Evolutionary conservation across 179 eudicot genomes (phyloP), one percentile per base, ranked within the genome.

Genomic region (Carnegiea gigantea): DNA sequence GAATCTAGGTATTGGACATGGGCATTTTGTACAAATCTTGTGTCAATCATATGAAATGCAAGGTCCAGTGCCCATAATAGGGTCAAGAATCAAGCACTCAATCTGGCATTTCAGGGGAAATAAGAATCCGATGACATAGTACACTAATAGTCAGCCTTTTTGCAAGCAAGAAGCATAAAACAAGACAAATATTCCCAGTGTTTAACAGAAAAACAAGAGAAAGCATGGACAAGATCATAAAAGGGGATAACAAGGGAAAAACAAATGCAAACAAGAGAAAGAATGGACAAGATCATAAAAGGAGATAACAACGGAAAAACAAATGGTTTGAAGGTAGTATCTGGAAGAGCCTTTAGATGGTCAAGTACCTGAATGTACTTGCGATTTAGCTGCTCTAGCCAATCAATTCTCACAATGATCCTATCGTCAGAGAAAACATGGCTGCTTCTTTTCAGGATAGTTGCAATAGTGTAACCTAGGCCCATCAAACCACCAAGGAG

Each of bases 401-500:
- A 92, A 85, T 95, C 99, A 71, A 86, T 89, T 90, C 93, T 95
- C 81, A 95, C 93, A 81, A 86, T 85, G 72, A 95, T 90, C 81
- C 73, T 91, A 65, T 92, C 97, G 87, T 90, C 95, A 80, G 92
- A 87, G 67, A 93, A 95, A 15, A 92, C 81, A 81, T 95, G 95
- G 85, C 99, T 95, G 82, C 87, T 92, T 88, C 97, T 90, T 86
- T 93, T 93, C 83, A 95, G 87, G 80, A 95, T 95, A 77, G 97
- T 75, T 44, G 98, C 99, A 82, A 95, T 95, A 65, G 98, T 93
- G 86, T 95, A 95, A 62, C 99, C 99, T 82, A 95, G 87, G 76
- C 97, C 98, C 98, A 95, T 95, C 80, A 95, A 82, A 74, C 99
- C 99, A 82, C 99, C 99, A 73, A 95, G 95, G 85, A 95, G 98